A percentile compares a stretch with the other conserved stretches of the same genome.
phyloP scores from a whole-genome alignment of 306 rosid species.

The Gleditsia sinensis region DNA sequence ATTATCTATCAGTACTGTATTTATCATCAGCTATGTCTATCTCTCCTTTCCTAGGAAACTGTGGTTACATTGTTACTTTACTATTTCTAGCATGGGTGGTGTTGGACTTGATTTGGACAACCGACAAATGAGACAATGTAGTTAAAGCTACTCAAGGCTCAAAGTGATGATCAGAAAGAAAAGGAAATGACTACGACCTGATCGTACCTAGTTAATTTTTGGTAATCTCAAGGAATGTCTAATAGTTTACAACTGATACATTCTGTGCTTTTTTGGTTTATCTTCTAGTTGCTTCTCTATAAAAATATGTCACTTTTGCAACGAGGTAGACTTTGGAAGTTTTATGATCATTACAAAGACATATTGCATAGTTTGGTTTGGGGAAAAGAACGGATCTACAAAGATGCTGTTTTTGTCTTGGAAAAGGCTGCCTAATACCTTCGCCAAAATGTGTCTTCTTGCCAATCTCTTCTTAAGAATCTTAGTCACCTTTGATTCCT shows the following conservation, averaged over 20 bases:
- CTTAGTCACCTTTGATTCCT: conserved; percentile 42
- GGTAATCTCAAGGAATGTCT: neutral
- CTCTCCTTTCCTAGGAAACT: neutral
- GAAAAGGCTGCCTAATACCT: neutral
- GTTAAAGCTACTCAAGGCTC: neutral
- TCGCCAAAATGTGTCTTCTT: conserved; percentile 41
- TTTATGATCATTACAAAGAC: conserved; percentile 3
- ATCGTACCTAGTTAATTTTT: neutral
- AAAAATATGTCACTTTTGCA: neutral
- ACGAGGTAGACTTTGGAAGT: neutral
- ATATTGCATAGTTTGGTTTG: conserved; percentile 18
- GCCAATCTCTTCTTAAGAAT: conserved; percentile 39
- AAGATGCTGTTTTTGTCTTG: conserved; percentile 42
- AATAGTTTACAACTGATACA: neutral
- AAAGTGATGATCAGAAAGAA: neutral
- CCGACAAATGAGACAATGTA: neutral
- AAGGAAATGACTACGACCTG: neutral
- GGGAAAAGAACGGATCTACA: conserved; percentile 24
- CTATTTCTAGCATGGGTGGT: neutral
- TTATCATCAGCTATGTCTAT: neutral
- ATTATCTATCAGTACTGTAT: neutral
- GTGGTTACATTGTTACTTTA: neutral
- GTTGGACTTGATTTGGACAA: conserved; percentile 1
- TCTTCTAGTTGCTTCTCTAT: neutral
- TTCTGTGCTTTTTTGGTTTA: neutral